A percentile compares a stretch with the other conserved stretches of the same genome.
phyloP scores from a whole-genome alignment of 768 basidiomycete species.

The Podaxis sp. region DNA sequence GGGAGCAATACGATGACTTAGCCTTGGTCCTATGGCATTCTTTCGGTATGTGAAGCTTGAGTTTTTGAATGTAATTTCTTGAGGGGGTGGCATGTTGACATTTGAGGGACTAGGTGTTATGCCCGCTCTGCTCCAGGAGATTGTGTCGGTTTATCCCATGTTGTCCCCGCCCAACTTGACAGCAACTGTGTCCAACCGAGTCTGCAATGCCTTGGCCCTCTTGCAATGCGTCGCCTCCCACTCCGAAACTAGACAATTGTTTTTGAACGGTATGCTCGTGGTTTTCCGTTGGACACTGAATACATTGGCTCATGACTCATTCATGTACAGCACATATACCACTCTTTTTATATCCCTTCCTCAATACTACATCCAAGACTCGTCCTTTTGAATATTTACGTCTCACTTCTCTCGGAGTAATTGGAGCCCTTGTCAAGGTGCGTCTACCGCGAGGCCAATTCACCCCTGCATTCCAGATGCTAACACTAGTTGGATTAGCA shows the following conservation, averaged over 20 bases:
- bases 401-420: slow-evolving; percentile 98
- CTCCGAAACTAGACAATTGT: slow-evolving; percentile 91
- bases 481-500: slow-evolving; percentile 51
- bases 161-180: slow-evolving; percentile 94
- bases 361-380: slow-evolving; percentile 98
- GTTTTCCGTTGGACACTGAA: slow-evolving; percentile 1
- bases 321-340: slow-evolving; percentile 90
- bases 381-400: slow-evolving; percentile 99
- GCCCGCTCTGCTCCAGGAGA: slow-evolving; percentile 96
- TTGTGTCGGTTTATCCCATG: slow-evolving; percentile 96
- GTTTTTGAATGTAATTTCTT: not conserved
- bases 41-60: slow-evolving; percentile 63
- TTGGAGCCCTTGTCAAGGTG: slow-evolving; percentile 97
- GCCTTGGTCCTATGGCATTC: slow-evolving; percentile 98
- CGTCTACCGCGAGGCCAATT: slow-evolving; percentile 16
- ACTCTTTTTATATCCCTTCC: slow-evolving; percentile 96
- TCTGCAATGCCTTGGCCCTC: slow-evolving; percentile 97
- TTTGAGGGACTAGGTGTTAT: slow-evolving; percentile 70
- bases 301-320: slow-evolving; percentile 55
- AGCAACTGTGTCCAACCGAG: slow-evolving; percentile 96
- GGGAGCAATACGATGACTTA: slow-evolving; percentile 98
- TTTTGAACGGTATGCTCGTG: slow-evolving; percentile 79
- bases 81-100: not conserved
- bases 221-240: slow-evolving; percentile 99
- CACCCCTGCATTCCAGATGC: not conserved